phyloP scores from a whole-genome alignment of 441 rosid species.

The Raphanus hybrid region DNA sequence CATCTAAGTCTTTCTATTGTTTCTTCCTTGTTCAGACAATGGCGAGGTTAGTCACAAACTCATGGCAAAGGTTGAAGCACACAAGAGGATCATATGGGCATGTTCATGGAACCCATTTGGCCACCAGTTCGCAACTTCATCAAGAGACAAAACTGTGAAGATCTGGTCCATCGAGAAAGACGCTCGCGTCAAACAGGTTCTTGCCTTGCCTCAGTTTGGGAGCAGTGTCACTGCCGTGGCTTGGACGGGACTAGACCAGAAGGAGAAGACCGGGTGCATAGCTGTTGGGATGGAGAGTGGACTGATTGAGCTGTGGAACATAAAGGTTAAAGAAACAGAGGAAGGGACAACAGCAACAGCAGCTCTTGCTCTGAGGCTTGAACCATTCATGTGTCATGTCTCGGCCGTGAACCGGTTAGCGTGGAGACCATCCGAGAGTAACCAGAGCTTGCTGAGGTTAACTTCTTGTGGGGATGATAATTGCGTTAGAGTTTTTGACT shows the following conservation, averaged over 20 bases:
- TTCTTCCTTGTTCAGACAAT: constrained; percentile 40
- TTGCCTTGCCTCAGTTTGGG: constrained; percentile 65
- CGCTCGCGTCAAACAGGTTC: constrained; percentile 53
- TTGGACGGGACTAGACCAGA: constrained; percentile 73
- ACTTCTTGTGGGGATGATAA: constrained; percentile 94
- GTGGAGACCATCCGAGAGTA: constrained; percentile 60
- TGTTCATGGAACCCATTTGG: constrained; percentile 97
- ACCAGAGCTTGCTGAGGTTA: constrained; percentile 50
- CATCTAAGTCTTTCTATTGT: not conserved
- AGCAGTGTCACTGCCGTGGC: constrained; percentile 91
- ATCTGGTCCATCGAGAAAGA: constrained; percentile 72
- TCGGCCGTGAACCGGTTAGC: constrained; percentile 76
- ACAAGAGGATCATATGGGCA: constrained; percentile 97
- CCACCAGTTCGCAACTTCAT: constrained; percentile 90
- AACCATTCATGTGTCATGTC: constrained; percentile 77
- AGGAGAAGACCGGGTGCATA: constrained; percentile 56
- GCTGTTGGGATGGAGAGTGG: constrained; percentile 93
- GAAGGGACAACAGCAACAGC: constrained; percentile 42
- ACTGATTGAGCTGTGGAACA: constrained; percentile 71
- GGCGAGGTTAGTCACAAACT: constrained; percentile 59
- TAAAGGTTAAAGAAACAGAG: constrained; percentile 41
- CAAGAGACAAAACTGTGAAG: constrained; percentile 94
- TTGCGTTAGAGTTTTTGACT: constrained; percentile 77
- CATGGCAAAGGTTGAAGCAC: constrained; percentile 79
- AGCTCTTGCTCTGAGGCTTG: constrained; percentile 51